Evolutionary conservation across 768 basidiomycete genomes (phyloP).

Genomic region (Sarcodon aspratus): DNA sequence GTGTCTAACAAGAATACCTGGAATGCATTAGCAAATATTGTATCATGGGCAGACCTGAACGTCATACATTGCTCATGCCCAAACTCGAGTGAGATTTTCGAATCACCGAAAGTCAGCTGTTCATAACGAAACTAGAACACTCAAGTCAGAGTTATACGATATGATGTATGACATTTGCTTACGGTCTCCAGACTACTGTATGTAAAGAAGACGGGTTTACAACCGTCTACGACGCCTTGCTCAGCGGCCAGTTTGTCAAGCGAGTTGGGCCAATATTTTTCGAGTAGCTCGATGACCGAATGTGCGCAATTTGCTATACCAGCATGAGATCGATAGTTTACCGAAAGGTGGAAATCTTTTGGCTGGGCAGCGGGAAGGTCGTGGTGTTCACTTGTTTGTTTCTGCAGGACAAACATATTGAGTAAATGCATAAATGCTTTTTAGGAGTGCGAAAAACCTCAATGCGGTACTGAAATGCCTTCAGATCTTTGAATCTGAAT

Average conservation of each 20-base stretch:
- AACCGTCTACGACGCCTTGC: conserved; percentile 17
- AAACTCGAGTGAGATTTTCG: conserved; percentile 32
- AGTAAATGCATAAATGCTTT: background rate
- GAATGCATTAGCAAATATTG: background rate
- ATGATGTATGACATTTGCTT: background rate
- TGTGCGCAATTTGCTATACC: conserved; percentile 23
- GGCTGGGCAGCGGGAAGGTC: conserved; percentile 4
- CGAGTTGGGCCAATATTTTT: conserved; percentile 21
- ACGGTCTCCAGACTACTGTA: conserved; percentile 15
- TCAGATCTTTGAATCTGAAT: conserved; percentile 61
- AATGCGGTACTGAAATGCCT: conserved; percentile 47
- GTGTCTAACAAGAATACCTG: conserved; percentile 64
- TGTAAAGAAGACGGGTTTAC: conserved; percentile 17
- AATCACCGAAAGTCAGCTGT: conserved; percentile 20
- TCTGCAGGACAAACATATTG: background rate
- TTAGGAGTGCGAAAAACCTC: conserved; percentile 28
- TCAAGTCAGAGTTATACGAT: background rate
- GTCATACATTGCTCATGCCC: conserved; percentile 53
- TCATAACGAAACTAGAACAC: conserved; percentile 11
- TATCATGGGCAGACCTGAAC: background rate
- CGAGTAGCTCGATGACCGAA: conserved; percentile 17
- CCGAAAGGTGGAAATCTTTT: conserved; percentile 17
- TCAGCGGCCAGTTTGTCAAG: conserved; percentile 20
- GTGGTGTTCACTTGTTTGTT: background rate
- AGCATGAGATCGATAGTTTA: conserved; percentile 24